Evolutionary conservation across 768 basidiomycete genomes (phyloP), one percentile per base, ranked within the genome.

Genomic region (Suillus spraguei): DNA sequence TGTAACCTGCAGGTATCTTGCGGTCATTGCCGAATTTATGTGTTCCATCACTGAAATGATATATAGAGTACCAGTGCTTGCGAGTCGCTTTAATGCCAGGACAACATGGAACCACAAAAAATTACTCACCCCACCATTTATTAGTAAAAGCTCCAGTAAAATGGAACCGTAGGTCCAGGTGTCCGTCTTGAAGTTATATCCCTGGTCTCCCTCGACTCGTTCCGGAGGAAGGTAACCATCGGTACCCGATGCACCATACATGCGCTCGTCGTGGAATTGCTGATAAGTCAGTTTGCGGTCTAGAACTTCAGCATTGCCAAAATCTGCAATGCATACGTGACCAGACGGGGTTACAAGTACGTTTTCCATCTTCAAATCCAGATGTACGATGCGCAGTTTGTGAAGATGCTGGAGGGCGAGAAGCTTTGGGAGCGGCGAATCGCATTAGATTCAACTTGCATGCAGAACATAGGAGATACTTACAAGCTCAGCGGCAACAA

Each of bases 321-420:
- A 68, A 46, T 68, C 67, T 36, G 55, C 64, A 28, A 68, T 6
- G n/a, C 54, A 46, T 56, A 67, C 35, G 20, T 68, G 67, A 22
- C 67, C 67, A 24, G 42, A 50, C 6, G 66, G 61, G 59, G 79
- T 78, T 39, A 81, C 71, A 35, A 85, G 69, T 53, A 85, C 76
- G 66, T 85, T 85, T 67, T 85, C 84, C 39, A 82, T 71, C 72
- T 85, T 85, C 66, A 85, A 65, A 67, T 85, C 84, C 24, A 81
- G 73, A 72, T 85, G 83, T 11, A 81, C 74, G 53, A 85, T 70
- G 11, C 75, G 71, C 28, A 62, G 22, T 13, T 50, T 46, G 42
- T 68, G 65, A 13, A 68, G 59, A 16, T 64, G 65, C 60, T 69
- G 50, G 4, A 67, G 33, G 11, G 50, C 68, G 4, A 67, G 47